A percentile compares a stretch with the other conserved stretches of the same genome.
Conservation (phyloP, 805 yeast genomes). For the Saccharomycopsis lassenensis region DNA sequence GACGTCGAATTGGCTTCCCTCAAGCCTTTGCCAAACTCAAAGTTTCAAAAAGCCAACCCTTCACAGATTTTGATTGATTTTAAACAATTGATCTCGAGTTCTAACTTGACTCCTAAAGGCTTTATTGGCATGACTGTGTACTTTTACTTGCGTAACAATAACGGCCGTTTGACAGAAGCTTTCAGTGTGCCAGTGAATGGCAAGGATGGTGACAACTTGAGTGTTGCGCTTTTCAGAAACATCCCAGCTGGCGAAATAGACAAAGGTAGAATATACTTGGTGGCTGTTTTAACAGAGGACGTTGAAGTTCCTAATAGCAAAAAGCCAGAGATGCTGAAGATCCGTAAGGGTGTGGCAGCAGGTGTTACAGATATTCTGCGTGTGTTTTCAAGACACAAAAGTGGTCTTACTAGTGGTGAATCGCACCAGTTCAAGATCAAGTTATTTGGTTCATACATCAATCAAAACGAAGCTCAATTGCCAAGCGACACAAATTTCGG, state of each 20-base stretch:
- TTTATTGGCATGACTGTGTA: slow-evolving; percentile 64
- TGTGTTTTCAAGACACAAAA: slow-evolving; percentile 55
- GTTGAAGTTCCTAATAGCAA: slow-evolving; percentile 32
- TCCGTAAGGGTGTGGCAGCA: slow-evolving; percentile 75
- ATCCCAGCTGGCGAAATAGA: slow-evolving; percentile 59
- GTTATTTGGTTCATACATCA: slow-evolving; percentile 59
- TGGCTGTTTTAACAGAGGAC: slow-evolving; percentile 64
- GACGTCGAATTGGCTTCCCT: slow-evolving; percentile 27
- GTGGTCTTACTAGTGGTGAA: slow-evolving; percentile 47
- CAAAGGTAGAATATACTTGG: slow-evolving; percentile 58
- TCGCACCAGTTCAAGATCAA: slow-evolving; percentile 63
- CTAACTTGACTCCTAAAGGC: slow-evolving; percentile 51
- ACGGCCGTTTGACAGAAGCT: slow-evolving; percentile 64
- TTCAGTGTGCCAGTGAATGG: slow-evolving; percentile 57
- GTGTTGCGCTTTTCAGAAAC: slow-evolving; percentile 72
- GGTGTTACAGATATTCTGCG: slow-evolving; percentile 83
- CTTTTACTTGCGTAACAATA: slow-evolving; percentile 55
- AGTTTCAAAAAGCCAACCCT: slow-evolving; percentile 37
- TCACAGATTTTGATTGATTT: slow-evolving; percentile 67
- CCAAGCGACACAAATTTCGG: slow-evolving; percentile 48
- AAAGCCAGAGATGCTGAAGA: slow-evolving; percentile 26
- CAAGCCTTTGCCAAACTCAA: slow-evolving; percentile 35
- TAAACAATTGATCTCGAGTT: slow-evolving; percentile 51
- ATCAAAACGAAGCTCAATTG: slow-evolving; percentile 27
- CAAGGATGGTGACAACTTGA: slow-evolving; percentile 49